Conservation (phyloP, 176 grass and related monocot species). For the Rhynchospora pubera region DNA sequence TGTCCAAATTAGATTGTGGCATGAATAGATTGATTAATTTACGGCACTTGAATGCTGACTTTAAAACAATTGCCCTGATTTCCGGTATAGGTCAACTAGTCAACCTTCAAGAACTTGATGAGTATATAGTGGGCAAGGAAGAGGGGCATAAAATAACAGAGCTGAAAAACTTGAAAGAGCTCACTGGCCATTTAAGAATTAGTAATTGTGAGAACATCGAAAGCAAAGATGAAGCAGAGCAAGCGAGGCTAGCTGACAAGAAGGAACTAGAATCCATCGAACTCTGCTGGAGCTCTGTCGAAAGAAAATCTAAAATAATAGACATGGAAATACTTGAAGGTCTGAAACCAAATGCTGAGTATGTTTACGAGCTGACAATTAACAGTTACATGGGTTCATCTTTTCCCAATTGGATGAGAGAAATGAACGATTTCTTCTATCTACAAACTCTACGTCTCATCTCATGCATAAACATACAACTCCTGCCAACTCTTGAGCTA, state of each 20-base stretch:
- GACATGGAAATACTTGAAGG: conserved; percentile 5
- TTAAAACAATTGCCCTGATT: background rate
- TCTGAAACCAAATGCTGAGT: conserved; percentile 16
- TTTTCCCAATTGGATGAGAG: conserved; percentile 20
- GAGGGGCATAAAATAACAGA: conserved; percentile 29
- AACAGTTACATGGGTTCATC: background rate
- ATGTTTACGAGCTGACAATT: conserved; percentile 14
- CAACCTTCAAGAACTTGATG: conserved; percentile 27
- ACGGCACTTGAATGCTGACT: conserved; percentile 16
- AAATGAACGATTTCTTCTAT: background rate
- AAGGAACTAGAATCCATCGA: background rate
- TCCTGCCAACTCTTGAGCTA: conserved; percentile 23
- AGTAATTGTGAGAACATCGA: conserved; percentile 16
- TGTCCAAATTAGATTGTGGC: background rate
- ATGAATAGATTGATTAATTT: conserved; percentile 26
- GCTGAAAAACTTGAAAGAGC: conserved; percentile 34
- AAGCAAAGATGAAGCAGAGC: conserved; percentile 21
- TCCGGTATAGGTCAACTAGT: conserved; percentile 29
- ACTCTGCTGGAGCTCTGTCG: background rate
- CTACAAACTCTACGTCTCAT: background rate
- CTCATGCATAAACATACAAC: background rate
- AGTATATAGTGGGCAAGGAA: background rate
- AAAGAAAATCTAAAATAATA: background rate
- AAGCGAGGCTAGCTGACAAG: conserved; percentile 20
- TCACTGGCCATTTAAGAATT: conserved; percentile 18